Percentiles rank a stretch among this genome's conserved stretches.
Conservation (phyloP, 371 early-diverging fungal genomes). For the Conidiobolus incongruus region DNA sequence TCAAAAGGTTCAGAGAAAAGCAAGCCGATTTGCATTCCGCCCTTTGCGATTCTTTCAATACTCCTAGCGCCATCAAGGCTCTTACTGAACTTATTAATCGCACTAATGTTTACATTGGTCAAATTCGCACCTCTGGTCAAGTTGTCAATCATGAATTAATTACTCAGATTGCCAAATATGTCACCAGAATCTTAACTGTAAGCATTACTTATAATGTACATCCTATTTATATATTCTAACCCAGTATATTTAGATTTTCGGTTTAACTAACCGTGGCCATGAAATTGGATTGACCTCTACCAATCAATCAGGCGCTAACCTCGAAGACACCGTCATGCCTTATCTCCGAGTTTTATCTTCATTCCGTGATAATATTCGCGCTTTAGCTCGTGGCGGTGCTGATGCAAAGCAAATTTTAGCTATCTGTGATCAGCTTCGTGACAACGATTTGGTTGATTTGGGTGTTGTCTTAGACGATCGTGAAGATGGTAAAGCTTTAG, state of each 20-base stretch:
- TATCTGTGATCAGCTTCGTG: constrained; percentile 69
- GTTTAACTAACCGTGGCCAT: constrained; percentile 29
- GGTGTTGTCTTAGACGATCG: constrained; percentile 85
- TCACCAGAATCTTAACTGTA: constrained; percentile 44
- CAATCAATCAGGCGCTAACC: constrained; percentile 14
- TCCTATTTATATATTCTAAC: constrained; percentile 3
- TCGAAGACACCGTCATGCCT: constrained; percentile 55
- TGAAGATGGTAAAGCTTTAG: constrained; percentile 75
- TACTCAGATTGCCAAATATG: constrained; percentile 54
- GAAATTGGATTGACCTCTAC: constrained; percentile 24
- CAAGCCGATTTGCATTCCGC: constrained; percentile 60
- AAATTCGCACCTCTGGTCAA: constrained; percentile 14
- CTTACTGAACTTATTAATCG: constrained; percentile 56
- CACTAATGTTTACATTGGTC: constrained; percentile 59
- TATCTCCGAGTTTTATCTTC: constrained; percentile 52
- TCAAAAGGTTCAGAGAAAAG: constrained; percentile 10
- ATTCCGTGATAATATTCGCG: constrained; percentile 75
- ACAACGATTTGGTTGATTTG: constrained; percentile 58
- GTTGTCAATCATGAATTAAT: constrained; percentile 35
- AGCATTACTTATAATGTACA: background rate
- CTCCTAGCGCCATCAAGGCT: constrained; percentile 57
- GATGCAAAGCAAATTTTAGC: constrained; percentile 34
- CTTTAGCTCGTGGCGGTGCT: constrained; percentile 27
- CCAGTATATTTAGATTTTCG: constrained; percentile 33
- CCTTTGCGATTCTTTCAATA: constrained; percentile 89